These are phyloP conservation scores for Malassezia globosa DNA, from an alignment of 1,284 basidiomycete genomes.

Conservation along the genomic window DNA sequence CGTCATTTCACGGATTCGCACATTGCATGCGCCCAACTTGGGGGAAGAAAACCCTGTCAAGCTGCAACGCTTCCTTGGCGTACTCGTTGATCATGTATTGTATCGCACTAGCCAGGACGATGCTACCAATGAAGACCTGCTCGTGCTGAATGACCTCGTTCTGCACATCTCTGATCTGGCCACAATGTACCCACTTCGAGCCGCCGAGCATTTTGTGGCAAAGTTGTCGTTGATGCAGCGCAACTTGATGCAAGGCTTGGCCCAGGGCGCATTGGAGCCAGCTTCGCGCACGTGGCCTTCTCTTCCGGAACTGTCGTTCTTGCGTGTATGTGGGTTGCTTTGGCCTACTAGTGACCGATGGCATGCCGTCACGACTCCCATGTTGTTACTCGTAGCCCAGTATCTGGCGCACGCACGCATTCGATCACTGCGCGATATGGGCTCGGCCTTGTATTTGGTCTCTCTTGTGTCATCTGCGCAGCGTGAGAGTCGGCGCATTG, in stretches of 20 bases:
- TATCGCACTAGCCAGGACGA: conserved; percentile 48
- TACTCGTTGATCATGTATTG: conserved; percentile 85
- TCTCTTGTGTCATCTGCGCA: conserved; percentile 68
- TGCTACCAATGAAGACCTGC: conserved; percentile 54
- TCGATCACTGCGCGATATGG: conserved; percentile 62
- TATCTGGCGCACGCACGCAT: conserved; percentile 78
- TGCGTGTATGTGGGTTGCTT: conserved; percentile 66
- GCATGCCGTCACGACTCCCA: conserved; percentile 75
- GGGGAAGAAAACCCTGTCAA: conserved; percentile 82
- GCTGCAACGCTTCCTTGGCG: conserved; percentile 54
- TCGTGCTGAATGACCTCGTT: conserved; percentile 59
- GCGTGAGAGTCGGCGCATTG: conserved; percentile 66
- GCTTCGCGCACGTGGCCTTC: conserved; percentile 78
- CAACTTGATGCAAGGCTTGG: conserved; percentile 75
- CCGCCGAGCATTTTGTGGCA: conserved; percentile 66
- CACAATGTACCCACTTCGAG: conserved; percentile 66
- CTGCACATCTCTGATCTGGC: conserved; percentile 72
- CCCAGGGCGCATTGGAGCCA: conserved; percentile 58
- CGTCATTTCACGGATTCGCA: conserved; percentile 80
- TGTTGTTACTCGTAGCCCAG: conserved; percentile 75
- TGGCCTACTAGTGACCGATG: conserved; percentile 94
- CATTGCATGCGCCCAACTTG: conserved; percentile 80
- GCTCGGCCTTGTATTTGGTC: conserved; percentile 77
- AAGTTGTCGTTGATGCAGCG: conserved; percentile 88
- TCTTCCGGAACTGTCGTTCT: conserved; percentile 65